Evolutionary conservation across 163 green algal species (phyloP).

Genomic region (Scenedesmus sp.): DNA sequence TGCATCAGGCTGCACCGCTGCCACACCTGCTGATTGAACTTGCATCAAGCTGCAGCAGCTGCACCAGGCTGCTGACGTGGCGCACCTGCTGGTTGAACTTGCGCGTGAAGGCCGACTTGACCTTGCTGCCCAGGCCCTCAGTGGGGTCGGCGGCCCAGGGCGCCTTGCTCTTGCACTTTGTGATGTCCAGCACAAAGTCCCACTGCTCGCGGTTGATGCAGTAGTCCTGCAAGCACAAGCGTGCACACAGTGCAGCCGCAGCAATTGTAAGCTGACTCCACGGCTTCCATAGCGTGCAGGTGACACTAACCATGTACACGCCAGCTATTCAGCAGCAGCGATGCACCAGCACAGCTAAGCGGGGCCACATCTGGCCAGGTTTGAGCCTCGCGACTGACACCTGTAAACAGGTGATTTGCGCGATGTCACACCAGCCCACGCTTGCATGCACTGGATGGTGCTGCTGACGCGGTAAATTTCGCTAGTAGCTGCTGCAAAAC

Average conservation of each 20-base stretch:
- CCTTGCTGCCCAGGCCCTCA: constrained; percentile 77
- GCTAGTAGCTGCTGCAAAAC: neutral
- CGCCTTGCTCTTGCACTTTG: constrained; percentile 88
- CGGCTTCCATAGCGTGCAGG: neutral
- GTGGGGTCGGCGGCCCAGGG: constrained; percentile 81
- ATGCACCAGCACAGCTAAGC: too few relatives aligned
- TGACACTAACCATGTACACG: neutral
- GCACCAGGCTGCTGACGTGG: neutral
- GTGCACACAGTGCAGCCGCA: neutral
- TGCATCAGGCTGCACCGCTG: too few relatives aligned
- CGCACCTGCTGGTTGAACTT: constrained; percentile 49
- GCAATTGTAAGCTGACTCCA: too few relatives aligned
- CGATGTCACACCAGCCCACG: too few relatives aligned
- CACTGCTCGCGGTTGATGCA: constrained; percentile 79
- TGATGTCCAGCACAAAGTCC: constrained; percentile 85
- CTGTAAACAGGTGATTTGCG: neutral
- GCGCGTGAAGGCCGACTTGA: constrained; percentile 92
- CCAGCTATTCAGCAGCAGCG: neutral
- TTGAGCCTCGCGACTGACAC: neutral
- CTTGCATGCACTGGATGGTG: neutral
- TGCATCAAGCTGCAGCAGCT: neutral
- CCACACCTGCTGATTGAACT: too few relatives aligned
- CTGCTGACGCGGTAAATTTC: neutral
- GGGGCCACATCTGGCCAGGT: too few relatives aligned
- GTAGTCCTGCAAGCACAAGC: constrained; percentile 79